These are phyloP conservation scores for Mycotypha africana DNA, from an alignment of 371 early-diverging fungal species.

Conservation along the genomic window DNA sequence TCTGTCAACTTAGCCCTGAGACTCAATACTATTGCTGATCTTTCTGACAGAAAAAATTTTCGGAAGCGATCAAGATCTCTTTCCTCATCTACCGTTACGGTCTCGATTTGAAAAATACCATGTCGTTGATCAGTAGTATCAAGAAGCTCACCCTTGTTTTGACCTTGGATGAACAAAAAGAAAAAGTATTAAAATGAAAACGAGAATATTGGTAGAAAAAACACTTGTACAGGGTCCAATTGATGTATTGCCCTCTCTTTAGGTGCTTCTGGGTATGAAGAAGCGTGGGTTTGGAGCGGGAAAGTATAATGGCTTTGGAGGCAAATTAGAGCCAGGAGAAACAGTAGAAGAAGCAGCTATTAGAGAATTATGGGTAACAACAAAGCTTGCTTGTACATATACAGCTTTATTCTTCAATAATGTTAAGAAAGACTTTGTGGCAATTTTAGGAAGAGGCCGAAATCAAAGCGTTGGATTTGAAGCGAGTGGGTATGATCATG, in stretches of 20 bases:
- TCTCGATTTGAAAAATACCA: too few relatives aligned
- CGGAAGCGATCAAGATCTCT: too few relatives aligned
- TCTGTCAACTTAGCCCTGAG: too few relatives aligned
- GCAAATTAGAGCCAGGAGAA: slow-evolving; percentile 66
- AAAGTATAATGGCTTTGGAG: slow-evolving; percentile 72
- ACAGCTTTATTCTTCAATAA: too few relatives aligned
- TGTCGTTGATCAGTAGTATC: too few relatives aligned
- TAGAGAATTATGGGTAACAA: slow-evolving; percentile 54
- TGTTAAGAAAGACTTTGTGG: neutral
- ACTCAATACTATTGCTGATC: too few relatives aligned
- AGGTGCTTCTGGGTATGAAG: slow-evolving; percentile 69
- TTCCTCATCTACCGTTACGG: too few relatives aligned
- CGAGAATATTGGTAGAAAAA: neutral
- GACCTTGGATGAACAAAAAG: slow-evolving; percentile 14
- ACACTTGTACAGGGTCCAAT: too few relatives aligned
- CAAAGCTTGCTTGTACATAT: too few relatives aligned
- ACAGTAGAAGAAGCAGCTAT: slow-evolving; percentile 56
- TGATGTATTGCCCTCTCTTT: too few relatives aligned
- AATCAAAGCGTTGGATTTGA: slow-evolving; percentile 38
- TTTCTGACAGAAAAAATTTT: too few relatives aligned
- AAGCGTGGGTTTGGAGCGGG: slow-evolving; percentile 70
- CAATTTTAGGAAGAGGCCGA: slow-evolving; percentile 51
- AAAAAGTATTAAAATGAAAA: slow-evolving; percentile 11
- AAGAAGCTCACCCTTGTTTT: slow-evolving; percentile 33
- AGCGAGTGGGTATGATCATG: slow-evolving; percentile 47